Conservation (phyloP, 345 rosid species). For the Reutealis trisperma region DNA sequence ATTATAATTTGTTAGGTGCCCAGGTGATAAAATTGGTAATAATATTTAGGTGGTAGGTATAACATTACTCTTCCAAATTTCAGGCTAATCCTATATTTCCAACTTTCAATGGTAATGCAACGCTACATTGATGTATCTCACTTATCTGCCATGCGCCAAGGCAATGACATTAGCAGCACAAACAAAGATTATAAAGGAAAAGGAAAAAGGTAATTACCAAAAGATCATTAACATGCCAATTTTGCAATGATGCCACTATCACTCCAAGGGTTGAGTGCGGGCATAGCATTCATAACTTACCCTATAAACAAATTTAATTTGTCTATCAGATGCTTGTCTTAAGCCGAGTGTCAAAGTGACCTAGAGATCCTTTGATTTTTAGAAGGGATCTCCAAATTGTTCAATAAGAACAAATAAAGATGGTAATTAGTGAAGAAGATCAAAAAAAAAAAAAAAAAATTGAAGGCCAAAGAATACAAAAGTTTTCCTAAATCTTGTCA, state of each 20-base stretch:
- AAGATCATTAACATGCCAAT: background rate
- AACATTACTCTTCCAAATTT: too few species aligned
- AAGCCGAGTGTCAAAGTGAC: slow-evolving; percentile 1
- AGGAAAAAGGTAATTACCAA: too few species aligned
- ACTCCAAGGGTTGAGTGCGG: slow-evolving; percentile 28
- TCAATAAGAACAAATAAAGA: background rate
- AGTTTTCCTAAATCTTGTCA: slow-evolving; percentile 52
- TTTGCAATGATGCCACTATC: slow-evolving; percentile 23
- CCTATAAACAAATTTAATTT: slow-evolving; percentile 7
- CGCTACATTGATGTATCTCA: too few species aligned
- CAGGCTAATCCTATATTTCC: too few species aligned
- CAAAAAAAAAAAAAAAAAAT: too few species aligned
- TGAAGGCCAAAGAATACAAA: too few species aligned
- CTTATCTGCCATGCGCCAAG: background rate
- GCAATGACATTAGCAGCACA: background rate
- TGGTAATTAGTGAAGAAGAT: too few species aligned
- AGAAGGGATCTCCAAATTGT: slow-evolving; percentile 17
- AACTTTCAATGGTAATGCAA: too few species aligned
- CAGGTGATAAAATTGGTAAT: too few species aligned
- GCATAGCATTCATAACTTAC: slow-evolving; percentile 22
- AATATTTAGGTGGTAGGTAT: too few species aligned
- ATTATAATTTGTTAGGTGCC: too few species aligned
- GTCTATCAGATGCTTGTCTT: slow-evolving; percentile 9
- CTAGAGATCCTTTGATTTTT: slow-evolving; percentile 10
- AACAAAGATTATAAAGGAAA: background rate